These are phyloP conservation scores for Effrenium voratum DNA, from an alignment of 73 alveolate species.

Conservation along the genomic window DNA sequence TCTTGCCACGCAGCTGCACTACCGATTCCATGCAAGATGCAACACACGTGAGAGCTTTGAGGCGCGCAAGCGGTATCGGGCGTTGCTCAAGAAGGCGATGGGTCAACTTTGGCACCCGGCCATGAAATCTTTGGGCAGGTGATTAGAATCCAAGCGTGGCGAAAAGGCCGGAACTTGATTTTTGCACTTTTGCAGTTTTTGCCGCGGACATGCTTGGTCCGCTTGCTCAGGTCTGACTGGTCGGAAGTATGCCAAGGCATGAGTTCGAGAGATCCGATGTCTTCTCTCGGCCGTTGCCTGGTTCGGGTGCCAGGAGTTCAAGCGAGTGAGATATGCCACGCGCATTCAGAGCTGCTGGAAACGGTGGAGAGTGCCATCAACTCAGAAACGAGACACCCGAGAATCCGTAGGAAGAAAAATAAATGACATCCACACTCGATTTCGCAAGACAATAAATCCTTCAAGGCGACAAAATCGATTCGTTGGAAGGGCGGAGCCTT, in stretches of 20 bases:
- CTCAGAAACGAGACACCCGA: too few relatives aligned
- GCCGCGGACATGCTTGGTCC: background rate
- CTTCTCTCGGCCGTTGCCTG: background rate
- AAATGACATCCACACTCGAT: too few relatives aligned
- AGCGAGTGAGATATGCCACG: conserved; percentile 32
- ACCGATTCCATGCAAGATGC: background rate
- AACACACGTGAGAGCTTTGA: background rate
- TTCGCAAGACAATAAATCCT: too few relatives aligned
- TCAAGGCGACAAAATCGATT: too few relatives aligned
- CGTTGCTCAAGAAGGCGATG: conserved; percentile 30
- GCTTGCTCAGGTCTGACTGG: conserved; percentile 8
- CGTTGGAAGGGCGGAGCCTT: too few relatives aligned
- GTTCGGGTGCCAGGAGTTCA: conserved; percentile 7
- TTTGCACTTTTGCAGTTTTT: background rate
- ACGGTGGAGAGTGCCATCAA: conserved; percentile 72
- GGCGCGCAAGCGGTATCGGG: conserved; percentile 46
- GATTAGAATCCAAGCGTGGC: conserved; percentile 71
- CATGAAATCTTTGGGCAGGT: background rate
- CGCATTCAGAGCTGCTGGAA: conserved; percentile 82
- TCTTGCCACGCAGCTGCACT: background rate
- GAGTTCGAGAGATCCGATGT: background rate
- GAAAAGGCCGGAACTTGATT: conserved; percentile 9
- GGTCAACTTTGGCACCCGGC: background rate
- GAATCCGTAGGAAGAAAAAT: too few relatives aligned
- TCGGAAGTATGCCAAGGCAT: conserved; percentile 14